Conservation (phyloP, 768 basidiomycete genomes). For the Rhodosporidiobolus sp. region DNA sequence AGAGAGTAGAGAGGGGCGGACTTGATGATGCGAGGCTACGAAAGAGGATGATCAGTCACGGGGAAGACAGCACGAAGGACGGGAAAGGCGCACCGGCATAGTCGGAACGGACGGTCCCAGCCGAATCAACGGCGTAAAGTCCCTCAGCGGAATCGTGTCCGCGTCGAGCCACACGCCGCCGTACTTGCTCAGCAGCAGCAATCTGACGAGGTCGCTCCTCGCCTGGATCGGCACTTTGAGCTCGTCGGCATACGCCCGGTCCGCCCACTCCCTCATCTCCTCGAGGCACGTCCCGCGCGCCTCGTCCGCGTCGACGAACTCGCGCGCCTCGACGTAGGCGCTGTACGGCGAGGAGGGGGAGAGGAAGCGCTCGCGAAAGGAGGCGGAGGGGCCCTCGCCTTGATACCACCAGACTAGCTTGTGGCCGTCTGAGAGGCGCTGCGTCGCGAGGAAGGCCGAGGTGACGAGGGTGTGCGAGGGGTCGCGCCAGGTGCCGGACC, state of each 20-base stretch:
- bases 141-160: constrained; percentile 6
- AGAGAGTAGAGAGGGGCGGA: no score
- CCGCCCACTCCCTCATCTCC: constrained; percentile 11
- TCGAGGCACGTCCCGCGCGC: constrained; percentile 2
- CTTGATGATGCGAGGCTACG: no score
- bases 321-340: not conserved
- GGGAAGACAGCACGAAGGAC: not conserved
- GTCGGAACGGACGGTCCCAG: not conserved
- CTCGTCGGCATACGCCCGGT: not conserved
- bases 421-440: constrained; percentile 4
- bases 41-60: not conserved
- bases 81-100: not conserved
- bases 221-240: constrained; percentile 12
- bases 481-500: constrained; percentile 1
- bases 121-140: constrained; percentile 19
- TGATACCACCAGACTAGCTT: constrained; percentile 20
- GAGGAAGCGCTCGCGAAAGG: not conserved
- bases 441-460: constrained; percentile 23
- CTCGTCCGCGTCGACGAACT: not conserved
- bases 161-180: constrained; percentile 30
- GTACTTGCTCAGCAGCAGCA: constrained; percentile 7
- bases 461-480: not conserved
- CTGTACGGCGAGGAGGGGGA: not conserved
- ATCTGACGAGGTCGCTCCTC: constrained; percentile 5
- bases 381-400: not conserved